Conservation (phyloP, 164 flowering plant species). For the Annona squamosa region DNA sequence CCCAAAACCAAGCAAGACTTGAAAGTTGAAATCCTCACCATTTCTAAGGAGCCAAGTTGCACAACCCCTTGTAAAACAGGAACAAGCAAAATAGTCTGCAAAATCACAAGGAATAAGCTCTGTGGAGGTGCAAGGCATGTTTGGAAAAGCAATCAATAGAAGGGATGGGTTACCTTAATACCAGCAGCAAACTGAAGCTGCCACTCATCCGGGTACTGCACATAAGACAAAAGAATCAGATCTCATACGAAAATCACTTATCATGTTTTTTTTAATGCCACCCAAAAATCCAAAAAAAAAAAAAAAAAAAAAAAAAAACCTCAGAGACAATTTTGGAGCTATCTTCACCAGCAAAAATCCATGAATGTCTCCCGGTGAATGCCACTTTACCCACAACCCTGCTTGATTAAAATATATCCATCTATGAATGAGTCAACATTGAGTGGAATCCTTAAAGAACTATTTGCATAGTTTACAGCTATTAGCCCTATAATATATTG, state of each 20-base stretch:
- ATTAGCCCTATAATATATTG: too few species aligned
- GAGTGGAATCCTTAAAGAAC: background rate
- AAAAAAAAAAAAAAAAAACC: slow-evolving; percentile 20
- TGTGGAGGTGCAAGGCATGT: background rate
- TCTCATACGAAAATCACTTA: background rate
- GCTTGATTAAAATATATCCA: slow-evolving; percentile 7
- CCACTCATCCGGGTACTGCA: slow-evolving; percentile 64
- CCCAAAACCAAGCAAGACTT: background rate
- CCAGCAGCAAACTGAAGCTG: slow-evolving; percentile 60
- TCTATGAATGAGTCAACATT: background rate
- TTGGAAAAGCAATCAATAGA: background rate
- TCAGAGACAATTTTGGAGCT: slow-evolving; percentile 24
- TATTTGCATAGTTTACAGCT: background rate
- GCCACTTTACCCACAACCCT: slow-evolving; percentile 76
- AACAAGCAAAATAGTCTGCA: slow-evolving; percentile 80
- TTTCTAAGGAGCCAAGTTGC: slow-evolving; percentile 76
- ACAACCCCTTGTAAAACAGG: slow-evolving; percentile 81
- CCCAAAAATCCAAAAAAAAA: too few species aligned
- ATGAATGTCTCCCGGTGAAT: slow-evolving; percentile 36
- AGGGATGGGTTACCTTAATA: slow-evolving; percentile 52
- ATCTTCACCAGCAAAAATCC: slow-evolving; percentile 39
- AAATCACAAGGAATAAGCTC: background rate
- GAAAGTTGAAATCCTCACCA: slow-evolving; percentile 34
- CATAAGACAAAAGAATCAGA: slow-evolving; percentile 16
- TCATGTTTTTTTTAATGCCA: too few species aligned